Evolutionary conservation across 2,329 filamentous ascomycete genomes (phyloP), one percentile per base, ranked within the genome.

Genomic region (Aspergillus pseudoviridinutans): DNA sequence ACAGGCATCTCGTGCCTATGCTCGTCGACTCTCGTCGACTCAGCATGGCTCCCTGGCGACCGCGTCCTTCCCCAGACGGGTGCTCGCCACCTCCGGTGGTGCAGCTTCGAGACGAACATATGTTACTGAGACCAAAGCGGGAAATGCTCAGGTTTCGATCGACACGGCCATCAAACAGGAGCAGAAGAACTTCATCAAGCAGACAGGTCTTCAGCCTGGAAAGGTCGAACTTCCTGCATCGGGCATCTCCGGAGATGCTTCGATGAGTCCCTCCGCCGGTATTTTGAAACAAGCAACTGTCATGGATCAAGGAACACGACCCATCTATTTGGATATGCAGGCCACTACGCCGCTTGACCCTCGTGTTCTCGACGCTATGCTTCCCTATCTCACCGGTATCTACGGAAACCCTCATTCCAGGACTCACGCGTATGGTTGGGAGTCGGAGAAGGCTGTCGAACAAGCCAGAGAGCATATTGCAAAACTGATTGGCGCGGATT

Each of bases 241-340:
- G 3, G 79, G 79, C 49, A 77, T 86, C 65, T 79, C 81, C 56
- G 83, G 81, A 17, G 84, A 89, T 72, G 83, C 85, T 51, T 87
- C 88, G 71, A 86, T 94, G 80, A 94, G 89, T 75, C 89, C 91
- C n/a, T 85, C 89, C 71, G 89, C 91, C 61, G 86, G 85, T 77
- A 80, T 97, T 49, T 80, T 99, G 61, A 95, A 94, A 79, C 89
- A 96, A 74, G 93, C 92, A 8, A 92, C 91, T 12, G 82, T 96
- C 62, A 90, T 97, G 88, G 92, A 96, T 65, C 87, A 96, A 75
- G 94, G 94, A 58, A 88, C 90, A 61, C 84, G 94, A 58, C 94
- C 94, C 42, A 97, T 99, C 71, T 99, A 99, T 70, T 87, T 99
- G 54, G 94, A 99, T 72, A 96, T 96, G 88, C 94, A 99, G 78